Evolutionary conservation across 495 filamentous ascomycete genomes (phyloP).

Genomic region (Pseudomonodictys pantanalensis): DNA sequence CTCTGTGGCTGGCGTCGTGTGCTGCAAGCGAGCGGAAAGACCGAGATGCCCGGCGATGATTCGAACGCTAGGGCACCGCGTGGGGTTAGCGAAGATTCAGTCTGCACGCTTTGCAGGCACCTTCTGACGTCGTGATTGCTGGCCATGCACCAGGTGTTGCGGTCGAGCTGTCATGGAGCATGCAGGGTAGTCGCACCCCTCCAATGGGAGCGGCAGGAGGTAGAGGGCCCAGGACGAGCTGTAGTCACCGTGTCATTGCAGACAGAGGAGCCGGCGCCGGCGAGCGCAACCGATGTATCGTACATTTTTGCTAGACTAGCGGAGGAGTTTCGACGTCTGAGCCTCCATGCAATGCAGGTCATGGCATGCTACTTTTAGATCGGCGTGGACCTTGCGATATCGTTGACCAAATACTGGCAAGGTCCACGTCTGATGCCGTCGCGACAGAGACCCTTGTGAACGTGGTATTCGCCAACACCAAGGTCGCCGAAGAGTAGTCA

Average conservation of each 20-base stretch:
- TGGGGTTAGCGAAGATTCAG: too few relatives aligned
- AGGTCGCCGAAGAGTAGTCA: background rate
- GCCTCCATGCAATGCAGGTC: background rate
- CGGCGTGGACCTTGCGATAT: background rate
- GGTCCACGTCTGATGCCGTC: background rate
- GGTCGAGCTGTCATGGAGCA: constrained; percentile 1
- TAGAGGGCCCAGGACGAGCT: background rate
- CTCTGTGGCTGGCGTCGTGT: constrained; percentile 25
- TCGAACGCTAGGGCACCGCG: too few relatives aligned
- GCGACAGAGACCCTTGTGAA: background rate
- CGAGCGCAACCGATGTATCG: background rate
- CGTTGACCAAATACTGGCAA: too few relatives aligned
- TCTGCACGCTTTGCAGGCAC: too few relatives aligned
- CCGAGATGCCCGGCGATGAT: background rate
- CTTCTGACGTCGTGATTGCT: background rate
- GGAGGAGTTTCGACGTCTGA: background rate
- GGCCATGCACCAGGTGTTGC: constrained; percentile 1
- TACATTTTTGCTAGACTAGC: background rate
- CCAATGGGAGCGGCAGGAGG: background rate
- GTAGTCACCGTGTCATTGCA: background rate
- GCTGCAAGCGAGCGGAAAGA: constrained; percentile 19
- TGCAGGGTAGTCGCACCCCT: background rate
- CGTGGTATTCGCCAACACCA: background rate
- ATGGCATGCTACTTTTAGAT: background rate
- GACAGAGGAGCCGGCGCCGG: background rate